A percentile compares a stretch with the other conserved stretches of the same genome.
phyloP scores from a whole-genome alignment of 345 rosid species.

The Dovyalis caffra region DNA sequence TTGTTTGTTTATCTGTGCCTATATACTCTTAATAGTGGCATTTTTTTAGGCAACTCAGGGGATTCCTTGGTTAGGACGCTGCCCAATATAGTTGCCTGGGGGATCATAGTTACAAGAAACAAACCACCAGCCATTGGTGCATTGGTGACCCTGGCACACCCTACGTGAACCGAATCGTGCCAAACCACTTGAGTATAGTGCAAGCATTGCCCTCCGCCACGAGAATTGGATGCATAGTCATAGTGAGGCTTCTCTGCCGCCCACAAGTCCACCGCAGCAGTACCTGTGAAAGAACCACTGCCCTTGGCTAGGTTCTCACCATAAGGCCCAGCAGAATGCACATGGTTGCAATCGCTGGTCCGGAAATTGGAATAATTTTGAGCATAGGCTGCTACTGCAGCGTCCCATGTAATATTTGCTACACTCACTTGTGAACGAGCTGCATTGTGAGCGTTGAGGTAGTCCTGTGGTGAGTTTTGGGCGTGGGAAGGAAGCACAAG shows the following conservation, averaged over 20 bases:
- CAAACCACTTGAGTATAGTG: constrained; percentile 28
- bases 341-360: constrained; percentile 3
- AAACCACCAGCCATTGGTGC: constrained; percentile 8
- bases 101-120: constrained; percentile 21
- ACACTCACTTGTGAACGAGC: constrained; percentile 14
- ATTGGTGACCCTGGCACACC: constrained; percentile 21
- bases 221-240: constrained; percentile 47
- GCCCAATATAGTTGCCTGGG: constrained; percentile 15
- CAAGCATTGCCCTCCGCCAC: constrained; percentile 35
- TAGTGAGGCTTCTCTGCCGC: constrained; percentile 51
- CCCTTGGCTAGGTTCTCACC: constrained; percentile 24
- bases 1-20: too few relatives aligned
- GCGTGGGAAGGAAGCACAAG: background rate
- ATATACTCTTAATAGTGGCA: too few relatives aligned
- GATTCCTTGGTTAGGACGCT: constrained; percentile 11
- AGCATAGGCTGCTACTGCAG: constrained; percentile 18
- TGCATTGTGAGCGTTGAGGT: constrained; percentile 21
- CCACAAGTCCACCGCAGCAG: constrained; percentile 54
- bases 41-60: background rate
- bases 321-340: constrained; percentile 19
- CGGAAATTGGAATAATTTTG: constrained; percentile 7
- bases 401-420: constrained; percentile 8
- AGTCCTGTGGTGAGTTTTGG: constrained; percentile 9
- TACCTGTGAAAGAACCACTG: constrained; percentile 18
- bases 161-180: constrained; percentile 13